Evolutionary conservation across 495 filamentous ascomycete genomes (phyloP).

Genomic region (Hyphodiscus hymeniophilus): DNA sequence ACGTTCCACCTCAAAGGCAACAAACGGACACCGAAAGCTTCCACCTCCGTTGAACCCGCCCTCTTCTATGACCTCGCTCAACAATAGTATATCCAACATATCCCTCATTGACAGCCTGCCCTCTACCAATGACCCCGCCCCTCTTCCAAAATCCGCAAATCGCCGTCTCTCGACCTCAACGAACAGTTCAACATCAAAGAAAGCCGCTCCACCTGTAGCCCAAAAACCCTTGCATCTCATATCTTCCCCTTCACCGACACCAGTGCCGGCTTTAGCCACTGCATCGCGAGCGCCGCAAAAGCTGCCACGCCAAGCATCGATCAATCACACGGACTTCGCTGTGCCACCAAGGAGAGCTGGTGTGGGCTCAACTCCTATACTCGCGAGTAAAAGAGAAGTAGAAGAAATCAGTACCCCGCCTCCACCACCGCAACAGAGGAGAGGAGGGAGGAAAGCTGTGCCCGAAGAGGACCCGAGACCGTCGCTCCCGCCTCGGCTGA

Average conservation of each 20-base stretch:
- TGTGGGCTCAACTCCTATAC: not conserved
- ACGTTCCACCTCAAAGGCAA: constrained; percentile 32
- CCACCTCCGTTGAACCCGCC: constrained; percentile 47
- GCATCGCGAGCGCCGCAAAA: constrained; percentile 1
- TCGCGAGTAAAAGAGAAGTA: not conserved
- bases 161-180: constrained; percentile 16
- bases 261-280: constrained; percentile 10
- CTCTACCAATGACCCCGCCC: constrained; percentile 10
- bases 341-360: constrained; percentile 11
- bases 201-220: constrained; percentile 41
- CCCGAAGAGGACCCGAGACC: constrained; percentile 11
- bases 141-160: constrained; percentile 19
- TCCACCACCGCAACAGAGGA: constrained; percentile 11
- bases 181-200: constrained; percentile 30
- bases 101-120: constrained; percentile 5
- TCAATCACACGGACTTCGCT: constrained; percentile 7
- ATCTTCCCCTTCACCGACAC: constrained; percentile 22
- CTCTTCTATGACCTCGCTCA: constrained; percentile 5
- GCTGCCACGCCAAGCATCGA: not conserved
- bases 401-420: constrained; percentile 3
- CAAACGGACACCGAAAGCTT: constrained; percentile 38
- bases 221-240: constrained; percentile 44
- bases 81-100: constrained; percentile 17
- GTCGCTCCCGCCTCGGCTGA: constrained; percentile 16
- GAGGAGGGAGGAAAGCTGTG: constrained; percentile 3